Base-by-base conservation (phyloP, 2,329 filamentous ascomycete genomes). In the Nectriaceae sp. region DNA sequence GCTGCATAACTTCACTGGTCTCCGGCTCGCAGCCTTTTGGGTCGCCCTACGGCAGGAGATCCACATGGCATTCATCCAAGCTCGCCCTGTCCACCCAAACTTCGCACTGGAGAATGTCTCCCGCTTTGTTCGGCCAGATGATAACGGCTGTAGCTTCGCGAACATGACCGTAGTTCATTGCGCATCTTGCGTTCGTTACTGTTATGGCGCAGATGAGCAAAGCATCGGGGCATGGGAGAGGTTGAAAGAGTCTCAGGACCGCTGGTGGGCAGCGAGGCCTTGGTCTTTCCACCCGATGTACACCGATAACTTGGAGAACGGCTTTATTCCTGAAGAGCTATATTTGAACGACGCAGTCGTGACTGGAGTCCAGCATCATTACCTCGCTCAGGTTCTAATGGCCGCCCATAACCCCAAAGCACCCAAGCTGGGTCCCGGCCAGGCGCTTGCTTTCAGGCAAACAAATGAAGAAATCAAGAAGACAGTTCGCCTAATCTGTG, bases 11-110 rank as follows among this genome's bases (percentile, higher is more conserved):
- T 64, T 65, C n/a, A 62, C 56, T 11, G 60, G 61, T 5, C 52
- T 66, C 3, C 60, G 62, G 0, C 52, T 62, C 1, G 62, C 63
- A 3, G 59, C 62, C 1, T 66, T 65, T 33, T 65, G 60, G 63
- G 53, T 64, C 2, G 63, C 61, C 2, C 47, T 66, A 2, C 53
- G 54, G 6, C 63, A 64, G 37, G 63, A 66, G 36, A 64, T 66
- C 22, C 60, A 65, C 33, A 64, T 64, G 61, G 60, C 63, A 3
- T 63, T 66, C 16, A 56, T 62, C 20, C 63, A 66, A n/a, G 52
- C 54, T 2, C 61, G 63, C 2, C 56, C 61, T 0, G 63, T 66
- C 1, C 56, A 65, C 16, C 53, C 60, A 8, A 66, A 61, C 40
- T 62, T 62, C 38, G 57, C 49, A 2, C 4, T 62, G 4, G 56